Conservation (phyloP, 2,329 filamentous ascomycete genomes). For the Sclerotinia trifoliorum region DNA sequence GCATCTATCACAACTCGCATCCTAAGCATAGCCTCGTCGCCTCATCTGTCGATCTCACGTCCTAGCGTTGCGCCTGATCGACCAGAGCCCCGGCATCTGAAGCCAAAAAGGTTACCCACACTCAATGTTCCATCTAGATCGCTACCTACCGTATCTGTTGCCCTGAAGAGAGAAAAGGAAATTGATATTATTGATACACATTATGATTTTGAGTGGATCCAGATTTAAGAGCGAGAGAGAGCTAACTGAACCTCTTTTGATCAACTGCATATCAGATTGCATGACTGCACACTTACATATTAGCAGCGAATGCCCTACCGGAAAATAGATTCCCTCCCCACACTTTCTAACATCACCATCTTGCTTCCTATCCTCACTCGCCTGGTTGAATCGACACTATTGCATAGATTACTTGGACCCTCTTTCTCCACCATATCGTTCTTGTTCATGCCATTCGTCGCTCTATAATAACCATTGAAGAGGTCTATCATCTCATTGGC, state of each 20-base stretch:
- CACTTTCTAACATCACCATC: slow-evolving; percentile 17
- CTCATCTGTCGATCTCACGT: slow-evolving; percentile 32
- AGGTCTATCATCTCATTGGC: slow-evolving; percentile 11
- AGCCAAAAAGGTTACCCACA: slow-evolving; percentile 20
- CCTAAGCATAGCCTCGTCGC: slow-evolving; percentile 34
- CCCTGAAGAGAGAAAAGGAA: slow-evolving; percentile 15
- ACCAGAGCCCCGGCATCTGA: slow-evolving; percentile 21
- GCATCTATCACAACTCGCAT: slow-evolving; percentile 17
- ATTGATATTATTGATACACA: slow-evolving; percentile 17
- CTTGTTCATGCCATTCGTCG: neutral
- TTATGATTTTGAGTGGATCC: slow-evolving; percentile 16
- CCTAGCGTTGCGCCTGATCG: slow-evolving; percentile 33
- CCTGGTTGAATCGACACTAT: neutral
- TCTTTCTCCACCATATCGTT: slow-evolving; percentile 11
- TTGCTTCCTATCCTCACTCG: slow-evolving; percentile 3
- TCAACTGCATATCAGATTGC: slow-evolving; percentile 13
- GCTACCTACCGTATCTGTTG: slow-evolving; percentile 9
- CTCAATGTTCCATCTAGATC: neutral
- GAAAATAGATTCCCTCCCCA: slow-evolving; percentile 20
- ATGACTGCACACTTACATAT: slow-evolving; percentile 10
- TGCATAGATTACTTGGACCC: slow-evolving; percentile 18
- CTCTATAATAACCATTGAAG: neutral
- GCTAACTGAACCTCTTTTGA: neutral
- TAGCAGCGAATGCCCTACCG: slow-evolving; percentile 20
- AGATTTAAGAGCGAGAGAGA: neutral